phyloP scores from a whole-genome alignment of 2,329 filamentous ascomycete genomes.

The Fusarium multiceps region DNA sequence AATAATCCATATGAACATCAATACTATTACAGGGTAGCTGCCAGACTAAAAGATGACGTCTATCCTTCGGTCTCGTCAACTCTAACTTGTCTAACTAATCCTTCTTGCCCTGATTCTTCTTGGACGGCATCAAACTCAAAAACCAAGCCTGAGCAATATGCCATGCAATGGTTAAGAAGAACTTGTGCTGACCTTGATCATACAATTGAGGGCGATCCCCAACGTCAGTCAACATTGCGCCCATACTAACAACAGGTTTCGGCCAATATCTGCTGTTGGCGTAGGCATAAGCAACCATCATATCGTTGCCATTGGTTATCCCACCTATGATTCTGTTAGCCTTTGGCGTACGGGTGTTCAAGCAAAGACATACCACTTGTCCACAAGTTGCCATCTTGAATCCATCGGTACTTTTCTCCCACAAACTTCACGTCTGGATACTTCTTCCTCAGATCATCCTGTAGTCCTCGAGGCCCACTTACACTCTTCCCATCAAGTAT shows the following conservation, averaged over 20 bases:
- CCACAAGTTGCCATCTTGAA: slow-evolving; percentile 66
- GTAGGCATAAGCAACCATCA: slow-evolving; percentile 64
- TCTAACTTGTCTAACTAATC: not conserved
- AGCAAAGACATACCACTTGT: slow-evolving; percentile 58
- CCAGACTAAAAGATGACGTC: not conserved
- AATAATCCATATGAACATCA: not conserved
- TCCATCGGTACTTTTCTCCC: slow-evolving; percentile 62
- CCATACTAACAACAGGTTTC: slow-evolving; percentile 57
- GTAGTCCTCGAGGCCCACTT: slow-evolving; percentile 60
- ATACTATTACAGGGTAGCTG: not conserved
- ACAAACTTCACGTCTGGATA: slow-evolving; percentile 56
- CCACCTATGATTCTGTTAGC: slow-evolving; percentile 53
- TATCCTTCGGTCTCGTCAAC: not conserved
- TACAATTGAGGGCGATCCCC: slow-evolving; percentile 62
- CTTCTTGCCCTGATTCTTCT: not conserved
- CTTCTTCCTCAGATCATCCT: slow-evolving; percentile 53
- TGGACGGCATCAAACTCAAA: slow-evolving; percentile 8
- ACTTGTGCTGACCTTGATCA: slow-evolving; percentile 49
- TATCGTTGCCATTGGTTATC: slow-evolving; percentile 67
- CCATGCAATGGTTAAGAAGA: slow-evolving; percentile 52
- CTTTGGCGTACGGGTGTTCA: not conserved
- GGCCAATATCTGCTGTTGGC: slow-evolving; percentile 57
- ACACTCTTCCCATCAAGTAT: slow-evolving; percentile 58
- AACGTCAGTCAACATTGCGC: slow-evolving; percentile 58
- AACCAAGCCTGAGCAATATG: slow-evolving; percentile 52